phyloP scores from a whole-genome alignment of 139 green algal genomes.

The Deuterostichococcus epilithicus region DNA sequence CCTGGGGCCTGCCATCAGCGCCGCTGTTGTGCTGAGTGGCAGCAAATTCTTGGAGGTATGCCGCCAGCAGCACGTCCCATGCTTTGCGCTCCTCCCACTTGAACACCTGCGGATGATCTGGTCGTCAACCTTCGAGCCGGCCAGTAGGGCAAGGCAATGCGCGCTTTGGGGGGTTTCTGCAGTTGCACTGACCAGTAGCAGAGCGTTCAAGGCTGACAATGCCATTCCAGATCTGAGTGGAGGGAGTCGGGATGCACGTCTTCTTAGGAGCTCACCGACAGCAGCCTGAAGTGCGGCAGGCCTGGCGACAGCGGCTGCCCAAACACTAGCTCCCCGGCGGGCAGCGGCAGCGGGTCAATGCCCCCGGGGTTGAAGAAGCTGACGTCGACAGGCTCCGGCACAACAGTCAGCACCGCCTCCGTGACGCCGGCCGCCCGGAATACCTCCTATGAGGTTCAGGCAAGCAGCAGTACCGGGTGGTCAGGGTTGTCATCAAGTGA shows the following conservation, averaged over 20 bases:
- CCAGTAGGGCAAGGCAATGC: too few species aligned
- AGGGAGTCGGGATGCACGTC: too few species aligned
- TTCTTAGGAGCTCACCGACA: not conserved
- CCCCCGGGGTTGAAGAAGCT: constrained; percentile 38
- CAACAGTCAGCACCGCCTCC: constrained; percentile 22
- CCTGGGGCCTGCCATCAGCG: too few species aligned
- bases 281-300: not conserved
- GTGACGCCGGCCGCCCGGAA: not conserved
- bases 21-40: constrained; percentile 26
- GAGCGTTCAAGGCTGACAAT: too few species aligned
- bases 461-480: too few species aligned
- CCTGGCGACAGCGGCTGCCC: constrained; percentile 13
- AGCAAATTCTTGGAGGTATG: constrained; percentile 46
- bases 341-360: constrained; percentile 34
- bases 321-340: constrained; percentile 42
- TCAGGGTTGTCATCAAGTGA: too few species aligned
- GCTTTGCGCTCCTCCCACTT: constrained; percentile 70
- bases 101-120: constrained; percentile 50
- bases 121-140: too few species aligned
- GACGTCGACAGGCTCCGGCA: constrained; percentile 59
- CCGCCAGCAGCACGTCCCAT: constrained; percentile 57
- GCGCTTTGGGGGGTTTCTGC: too few species aligned
- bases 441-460: too few species aligned
- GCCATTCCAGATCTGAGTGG: too few species aligned
- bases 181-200: too few species aligned